These are phyloP conservation scores for Stenogyne calaminthoides DNA, from an alignment of 305 asterid species.

Conservation along the genomic window DNA sequence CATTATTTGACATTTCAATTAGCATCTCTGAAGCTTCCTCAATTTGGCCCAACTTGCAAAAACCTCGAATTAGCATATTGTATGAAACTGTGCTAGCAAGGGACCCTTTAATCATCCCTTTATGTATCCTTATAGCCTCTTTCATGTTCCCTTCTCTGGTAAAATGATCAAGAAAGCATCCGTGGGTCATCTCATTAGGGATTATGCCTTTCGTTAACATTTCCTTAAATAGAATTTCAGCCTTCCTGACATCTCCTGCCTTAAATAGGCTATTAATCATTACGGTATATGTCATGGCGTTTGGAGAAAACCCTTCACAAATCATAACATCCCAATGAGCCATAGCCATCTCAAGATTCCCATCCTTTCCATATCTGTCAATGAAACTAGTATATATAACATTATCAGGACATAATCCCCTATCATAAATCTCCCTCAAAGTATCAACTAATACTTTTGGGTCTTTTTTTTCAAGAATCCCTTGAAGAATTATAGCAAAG, in stretches of 20 bases:
- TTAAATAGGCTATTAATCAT: constrained; percentile 73
- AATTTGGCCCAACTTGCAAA: constrained; percentile 64
- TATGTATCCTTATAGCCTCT: constrained; percentile 64
- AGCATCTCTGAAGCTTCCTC: constrained; percentile 54
- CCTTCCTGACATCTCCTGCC: constrained; percentile 60
- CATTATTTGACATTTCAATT: constrained; percentile 59
- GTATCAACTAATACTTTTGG: constrained; percentile 38
- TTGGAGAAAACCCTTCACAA: constrained; percentile 64
- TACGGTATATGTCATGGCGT: constrained; percentile 62
- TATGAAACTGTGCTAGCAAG: constrained; percentile 69
- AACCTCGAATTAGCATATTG: constrained; percentile 77
- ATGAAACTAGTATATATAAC: constrained; percentile 68
- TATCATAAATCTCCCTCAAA: constrained; percentile 59
- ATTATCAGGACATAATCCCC: constrained; percentile 68
- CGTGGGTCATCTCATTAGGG: constrained; percentile 73
- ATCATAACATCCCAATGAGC: constrained; percentile 82
- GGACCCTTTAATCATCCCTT: constrained; percentile 48
- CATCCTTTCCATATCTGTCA: constrained; percentile 64
- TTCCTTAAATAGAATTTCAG: constrained; percentile 59
- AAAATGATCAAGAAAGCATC: constrained; percentile 81
- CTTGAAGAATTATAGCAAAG: constrained; percentile 64
- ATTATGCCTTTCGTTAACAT: constrained; percentile 57
- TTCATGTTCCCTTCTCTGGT: constrained; percentile 62
- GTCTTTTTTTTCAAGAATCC: constrained; percentile 52
- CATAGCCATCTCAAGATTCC: constrained; percentile 60